These are phyloP conservation scores for Fusarium pseudonygamai DNA, from an alignment of 2,329 filamentous ascomycete species.

Conservation along the genomic window DNA sequence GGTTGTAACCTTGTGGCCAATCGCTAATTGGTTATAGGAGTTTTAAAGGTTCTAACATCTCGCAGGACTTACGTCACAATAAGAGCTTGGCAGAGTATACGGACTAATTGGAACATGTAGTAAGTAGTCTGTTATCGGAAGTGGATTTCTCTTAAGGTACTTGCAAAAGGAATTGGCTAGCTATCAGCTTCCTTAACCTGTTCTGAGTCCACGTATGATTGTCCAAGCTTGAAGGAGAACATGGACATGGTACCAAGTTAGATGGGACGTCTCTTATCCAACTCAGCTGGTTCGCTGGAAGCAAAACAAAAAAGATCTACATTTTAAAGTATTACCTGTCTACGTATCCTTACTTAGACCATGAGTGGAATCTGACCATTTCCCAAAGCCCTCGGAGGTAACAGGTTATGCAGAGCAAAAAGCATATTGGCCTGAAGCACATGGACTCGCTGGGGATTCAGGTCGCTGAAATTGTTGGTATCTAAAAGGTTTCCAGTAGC, in stretches of 20 bases:
- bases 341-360: no score
- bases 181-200: rapidly evolving
- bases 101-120: background rate
- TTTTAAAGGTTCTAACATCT: rapidly evolving
- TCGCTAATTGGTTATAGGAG: background rate
- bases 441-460: background rate
- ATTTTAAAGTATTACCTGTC: no score
- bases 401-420: background rate
- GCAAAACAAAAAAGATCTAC: no score
- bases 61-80: rapidly evolving
- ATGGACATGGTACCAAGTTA: rapidly evolving
- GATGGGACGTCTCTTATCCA: rapidly evolving
- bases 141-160: rapidly evolving
- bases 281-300: background rate
- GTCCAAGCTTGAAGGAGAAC: background rate
- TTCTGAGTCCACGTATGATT: no score
- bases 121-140: rapidly evolving
- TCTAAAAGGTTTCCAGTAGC: background rate
- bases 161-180: background rate
- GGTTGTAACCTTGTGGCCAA: no score
- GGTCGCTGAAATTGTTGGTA: no score
- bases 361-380: no score
- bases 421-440: background rate
- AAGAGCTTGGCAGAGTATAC: no score
- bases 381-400: no score